Conservation (phyloP, 192 early-diverging fungal genomes). For the Backusella parvicylindrica region DNA sequence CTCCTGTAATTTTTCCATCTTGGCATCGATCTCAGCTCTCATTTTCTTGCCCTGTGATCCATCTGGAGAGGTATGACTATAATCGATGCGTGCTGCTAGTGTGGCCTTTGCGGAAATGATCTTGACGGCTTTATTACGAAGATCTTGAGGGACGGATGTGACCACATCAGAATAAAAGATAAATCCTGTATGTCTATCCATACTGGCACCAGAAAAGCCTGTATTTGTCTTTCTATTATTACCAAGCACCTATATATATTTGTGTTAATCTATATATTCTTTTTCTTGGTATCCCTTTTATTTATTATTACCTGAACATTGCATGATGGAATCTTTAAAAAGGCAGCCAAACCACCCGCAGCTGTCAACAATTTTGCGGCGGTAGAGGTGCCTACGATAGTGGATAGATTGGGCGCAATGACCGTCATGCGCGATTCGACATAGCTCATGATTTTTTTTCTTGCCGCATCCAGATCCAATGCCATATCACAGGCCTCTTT, state of each 20-base stretch:
- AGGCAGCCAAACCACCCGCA: conserved; percentile 81
- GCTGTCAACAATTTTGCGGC: conserved; percentile 91
- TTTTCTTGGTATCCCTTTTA: neutral
- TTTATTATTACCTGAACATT: conserved; percentile 65
- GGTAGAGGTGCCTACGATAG: conserved; percentile 76
- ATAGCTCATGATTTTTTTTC: conserved; percentile 80
- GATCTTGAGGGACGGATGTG: conserved; percentile 63
- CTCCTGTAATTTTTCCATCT: conserved; percentile 81
- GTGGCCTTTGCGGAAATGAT: conserved; percentile 78
- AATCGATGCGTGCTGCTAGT: conserved; percentile 88
- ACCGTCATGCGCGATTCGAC: conserved; percentile 89
- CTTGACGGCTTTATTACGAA: conserved; percentile 73
- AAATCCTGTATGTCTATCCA: conserved; percentile 74
- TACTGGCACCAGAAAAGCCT: conserved; percentile 64
- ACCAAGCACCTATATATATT: conserved; percentile 23
- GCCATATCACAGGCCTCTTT: conserved; percentile 78
- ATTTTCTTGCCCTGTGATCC: conserved; percentile 68
- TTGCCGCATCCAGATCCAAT: conserved; percentile 68
- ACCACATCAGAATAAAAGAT: conserved; percentile 79
- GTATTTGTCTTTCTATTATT: conserved; percentile 48
- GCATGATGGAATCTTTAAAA: conserved; percentile 90
- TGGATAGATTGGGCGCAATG: conserved; percentile 92
- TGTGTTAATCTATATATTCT: too few species aligned
- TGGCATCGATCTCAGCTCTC: conserved; percentile 79
- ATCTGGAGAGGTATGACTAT: conserved; percentile 62